Percentiles rank a stretch among this genome's conserved stretches.
Conservation (phyloP, 345 rosid species). For the Erucastrum elatum region DNA sequence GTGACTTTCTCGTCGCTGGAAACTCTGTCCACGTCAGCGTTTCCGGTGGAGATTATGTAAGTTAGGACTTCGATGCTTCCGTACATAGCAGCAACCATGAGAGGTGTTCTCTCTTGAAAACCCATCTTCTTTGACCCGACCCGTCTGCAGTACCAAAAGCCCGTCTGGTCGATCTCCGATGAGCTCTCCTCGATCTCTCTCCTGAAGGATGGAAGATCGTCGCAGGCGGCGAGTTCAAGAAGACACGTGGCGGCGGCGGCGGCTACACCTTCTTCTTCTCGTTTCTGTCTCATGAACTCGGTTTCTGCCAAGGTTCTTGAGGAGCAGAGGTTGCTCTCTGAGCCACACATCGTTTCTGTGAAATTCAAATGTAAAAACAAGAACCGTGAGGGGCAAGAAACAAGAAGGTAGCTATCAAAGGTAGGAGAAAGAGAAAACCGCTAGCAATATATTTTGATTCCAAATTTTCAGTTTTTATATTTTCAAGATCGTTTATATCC, state of each 20-base stretch:
- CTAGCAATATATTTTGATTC: not conserved
- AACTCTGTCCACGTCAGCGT: slow-evolving; percentile 59
- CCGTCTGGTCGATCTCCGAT: slow-evolving; percentile 49
- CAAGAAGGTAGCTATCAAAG: slow-evolving; percentile 1
- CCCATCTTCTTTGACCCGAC: slow-evolving; percentile 85
- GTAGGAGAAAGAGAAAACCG: not conserved
- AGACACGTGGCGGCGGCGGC: slow-evolving; percentile 48
- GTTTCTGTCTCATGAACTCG: slow-evolving; percentile 40
- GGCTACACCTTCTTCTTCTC: slow-evolving; percentile 5
- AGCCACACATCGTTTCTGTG: slow-evolving; percentile 68
- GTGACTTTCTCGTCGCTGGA: slow-evolving; percentile 76
- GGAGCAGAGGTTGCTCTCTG: slow-evolving; percentile 43
- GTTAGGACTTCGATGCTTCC: slow-evolving; percentile 64
- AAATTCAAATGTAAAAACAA: slow-evolving; percentile 9
- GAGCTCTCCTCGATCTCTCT: slow-evolving; percentile 54
- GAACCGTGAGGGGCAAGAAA: slow-evolving; percentile 6
- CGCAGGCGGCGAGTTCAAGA: slow-evolving; percentile 77
- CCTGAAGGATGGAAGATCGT: slow-evolving; percentile 59
- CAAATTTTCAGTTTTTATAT: not conserved
- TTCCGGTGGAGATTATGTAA: slow-evolving; percentile 55
- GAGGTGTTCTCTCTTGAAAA: slow-evolving; percentile 75
- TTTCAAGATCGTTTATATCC: not conserved
- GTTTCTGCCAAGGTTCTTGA: slow-evolving; percentile 52
- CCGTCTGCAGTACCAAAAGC: slow-evolving; percentile 78
- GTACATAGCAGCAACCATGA: slow-evolving; percentile 80